Evolutionary conservation across 805 yeast species (phyloP).

Genomic region (Henningerozyma blattae): DNA sequence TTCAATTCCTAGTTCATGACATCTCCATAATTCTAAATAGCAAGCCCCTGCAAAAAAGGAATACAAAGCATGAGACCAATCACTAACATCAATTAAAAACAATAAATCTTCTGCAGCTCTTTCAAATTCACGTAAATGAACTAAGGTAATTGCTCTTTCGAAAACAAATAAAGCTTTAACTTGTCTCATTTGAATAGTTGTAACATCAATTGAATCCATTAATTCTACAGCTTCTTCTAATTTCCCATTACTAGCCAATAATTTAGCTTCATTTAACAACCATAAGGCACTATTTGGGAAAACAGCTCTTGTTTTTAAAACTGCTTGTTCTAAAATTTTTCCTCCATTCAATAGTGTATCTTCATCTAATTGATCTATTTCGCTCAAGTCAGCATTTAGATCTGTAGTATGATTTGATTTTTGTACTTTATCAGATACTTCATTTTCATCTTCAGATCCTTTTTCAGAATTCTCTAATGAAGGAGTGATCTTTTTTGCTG

Average conservation of each 20-base stretch:
- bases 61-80: slow-evolving; percentile 88
- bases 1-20: slow-evolving; percentile 39
- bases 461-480: not conserved
- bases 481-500: slow-evolving; percentile 11
- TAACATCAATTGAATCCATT: slow-evolving; percentile 50
- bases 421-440: not conserved
- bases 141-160: slow-evolving; percentile 68
- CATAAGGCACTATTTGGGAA: slow-evolving; percentile 86
- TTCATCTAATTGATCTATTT: slow-evolving; percentile 14
- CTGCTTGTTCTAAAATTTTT: slow-evolving; percentile 36
- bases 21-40: slow-evolving; percentile 68
- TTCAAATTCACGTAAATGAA: slow-evolving; percentile 66
- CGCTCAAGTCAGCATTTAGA: not conserved
- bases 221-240: slow-evolving; percentile 52
- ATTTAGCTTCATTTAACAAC: slow-evolving; percentile 80
- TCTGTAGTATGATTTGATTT: not conserved
- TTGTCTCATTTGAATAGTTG: slow-evolving; percentile 73
- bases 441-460: not conserved
- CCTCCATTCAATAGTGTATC: slow-evolving; percentile 46
- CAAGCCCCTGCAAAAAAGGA: slow-evolving; percentile 83
- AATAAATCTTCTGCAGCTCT: slow-evolving; percentile 66
- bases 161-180: slow-evolving; percentile 76
- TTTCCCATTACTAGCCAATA: slow-evolving; percentile 67
- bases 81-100: slow-evolving; percentile 54
- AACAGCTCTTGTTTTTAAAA: slow-evolving; percentile 51